Percentiles rank a stretch among this genome's conserved stretches.
phyloP scores from a whole-genome alignment of 495 filamentous ascomycete genomes.

The Penicilliopsis zonata region DNA sequence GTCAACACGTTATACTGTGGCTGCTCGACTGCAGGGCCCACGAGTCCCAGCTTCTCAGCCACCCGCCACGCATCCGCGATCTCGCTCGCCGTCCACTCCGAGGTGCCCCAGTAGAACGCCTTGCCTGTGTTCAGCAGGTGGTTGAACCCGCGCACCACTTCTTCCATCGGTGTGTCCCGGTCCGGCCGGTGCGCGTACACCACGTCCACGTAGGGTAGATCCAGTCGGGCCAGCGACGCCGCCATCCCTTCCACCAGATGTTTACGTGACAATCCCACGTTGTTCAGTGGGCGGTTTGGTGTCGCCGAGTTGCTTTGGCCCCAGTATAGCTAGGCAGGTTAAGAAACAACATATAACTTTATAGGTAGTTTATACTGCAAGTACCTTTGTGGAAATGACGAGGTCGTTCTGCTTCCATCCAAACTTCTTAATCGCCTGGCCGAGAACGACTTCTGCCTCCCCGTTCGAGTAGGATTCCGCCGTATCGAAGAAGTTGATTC shows the following conservation, averaged over 20 bases:
- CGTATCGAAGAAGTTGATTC: conserved; percentile 50
- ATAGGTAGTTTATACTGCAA: conserved; percentile 9
- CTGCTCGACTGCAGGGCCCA: conserved; percentile 67
- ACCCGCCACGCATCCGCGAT: conserved; percentile 54
- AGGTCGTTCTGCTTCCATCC: conserved; percentile 56
- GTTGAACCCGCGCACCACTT: conserved; percentile 65
- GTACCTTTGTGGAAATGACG: conserved; percentile 68
- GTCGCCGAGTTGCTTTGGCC: conserved; percentile 10
- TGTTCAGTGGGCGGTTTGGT: conserved; percentile 14
- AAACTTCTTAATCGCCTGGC: conserved; percentile 33
- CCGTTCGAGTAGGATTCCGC: conserved; percentile 36
- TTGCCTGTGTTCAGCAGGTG: conserved; percentile 54
- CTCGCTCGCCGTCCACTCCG: conserved; percentile 60
- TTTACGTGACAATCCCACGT: conserved; percentile 45
- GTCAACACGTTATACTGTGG: conserved; percentile 60
- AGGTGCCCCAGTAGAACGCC: conserved; percentile 58
- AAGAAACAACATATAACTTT: conserved; percentile 5
- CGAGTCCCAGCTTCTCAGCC: conserved; percentile 53
- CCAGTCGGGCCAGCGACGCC: conserved; percentile 51
- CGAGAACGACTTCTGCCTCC: conserved; percentile 18
- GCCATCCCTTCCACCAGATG: conserved; percentile 63
- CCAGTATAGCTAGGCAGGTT: conserved; percentile 11
- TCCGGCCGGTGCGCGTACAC: conserved; percentile 59
- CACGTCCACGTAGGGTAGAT: conserved; percentile 58
- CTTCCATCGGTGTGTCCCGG: conserved; percentile 41